Percentiles rank a stretch among this genome's conserved stretches.
Conservation (phyloP, 345 rosid species). For the Mangifera indica region DNA sequence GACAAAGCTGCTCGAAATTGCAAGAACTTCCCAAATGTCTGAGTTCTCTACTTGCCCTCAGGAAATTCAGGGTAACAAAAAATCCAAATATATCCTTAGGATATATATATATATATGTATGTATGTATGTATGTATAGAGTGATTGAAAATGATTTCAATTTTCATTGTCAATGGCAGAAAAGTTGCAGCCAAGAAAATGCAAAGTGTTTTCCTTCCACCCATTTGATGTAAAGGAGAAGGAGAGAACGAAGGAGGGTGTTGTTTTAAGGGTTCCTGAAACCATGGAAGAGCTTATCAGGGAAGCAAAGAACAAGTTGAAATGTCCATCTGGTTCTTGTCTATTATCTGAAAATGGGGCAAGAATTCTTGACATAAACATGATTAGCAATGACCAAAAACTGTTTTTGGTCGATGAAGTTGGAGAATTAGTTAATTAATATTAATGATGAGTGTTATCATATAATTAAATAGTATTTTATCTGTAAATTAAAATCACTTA, state of each 20-base stretch:
- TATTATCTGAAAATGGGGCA: constrained; percentile 58
- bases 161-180: constrained; percentile 15
- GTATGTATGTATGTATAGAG: no score
- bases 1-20: constrained; percentile 59
- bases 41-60: constrained; percentile 28
- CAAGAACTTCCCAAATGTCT: constrained; percentile 46
- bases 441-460: no score
- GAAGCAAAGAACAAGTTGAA: constrained; percentile 41
- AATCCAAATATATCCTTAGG: neutral
- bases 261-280: constrained; percentile 67
- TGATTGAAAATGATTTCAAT: no score
- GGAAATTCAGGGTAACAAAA: constrained; percentile 28
- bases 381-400: constrained; percentile 59
- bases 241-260: constrained; percentile 53
- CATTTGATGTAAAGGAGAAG: constrained; percentile 44
- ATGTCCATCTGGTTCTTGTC: constrained; percentile 28
- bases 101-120: no score
- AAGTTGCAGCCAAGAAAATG: constrained; percentile 45
- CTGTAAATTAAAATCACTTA: no score
- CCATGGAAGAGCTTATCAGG: constrained; percentile 54
- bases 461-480: no score
- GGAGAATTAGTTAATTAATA: neutral
- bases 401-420: constrained; percentile 39
- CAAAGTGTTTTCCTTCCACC: constrained; percentile 58
- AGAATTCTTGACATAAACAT: constrained; percentile 56